phyloP scores from a whole-genome alignment of 2,329 filamentous ascomycete species.

The Zasmidium cellare region DNA sequence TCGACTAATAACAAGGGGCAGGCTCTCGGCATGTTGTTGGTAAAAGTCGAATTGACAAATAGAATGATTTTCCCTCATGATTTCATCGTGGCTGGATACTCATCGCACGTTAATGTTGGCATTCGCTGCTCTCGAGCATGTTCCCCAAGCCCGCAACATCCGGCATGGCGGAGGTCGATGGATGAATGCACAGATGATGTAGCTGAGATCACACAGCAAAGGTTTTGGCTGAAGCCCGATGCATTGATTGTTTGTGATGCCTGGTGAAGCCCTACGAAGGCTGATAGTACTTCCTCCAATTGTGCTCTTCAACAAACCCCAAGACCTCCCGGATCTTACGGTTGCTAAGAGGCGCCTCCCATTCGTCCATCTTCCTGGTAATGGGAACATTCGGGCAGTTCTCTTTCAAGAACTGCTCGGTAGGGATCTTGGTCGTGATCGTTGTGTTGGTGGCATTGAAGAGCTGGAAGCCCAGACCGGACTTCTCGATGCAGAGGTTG shows the following conservation, averaged over 20 bases:
- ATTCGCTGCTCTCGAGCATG: not conserved
- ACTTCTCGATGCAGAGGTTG: conserved; percentile 53
- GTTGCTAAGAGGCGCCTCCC: conserved; percentile 62
- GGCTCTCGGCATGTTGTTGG: not conserved
- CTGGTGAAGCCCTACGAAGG: not conserved
- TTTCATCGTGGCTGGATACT: not conserved
- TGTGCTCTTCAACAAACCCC: conserved; percentile 60
- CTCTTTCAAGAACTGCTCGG: conserved; percentile 53
- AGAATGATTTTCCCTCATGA: not conserved
- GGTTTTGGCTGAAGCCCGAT: too few relatives aligned
- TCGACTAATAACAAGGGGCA: not conserved
- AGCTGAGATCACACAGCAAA: too few relatives aligned
- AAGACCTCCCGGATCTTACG: conserved; percentile 60
- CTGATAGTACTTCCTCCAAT: conserved; percentile 56
- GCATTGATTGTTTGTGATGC: too few relatives aligned
- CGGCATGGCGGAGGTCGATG: not conserved
- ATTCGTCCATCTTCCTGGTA: conserved; percentile 57
- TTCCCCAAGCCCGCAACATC: not conserved
- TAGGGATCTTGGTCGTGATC: conserved; percentile 57
- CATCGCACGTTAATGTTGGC: not conserved
- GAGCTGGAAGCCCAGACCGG: conserved; percentile 61
- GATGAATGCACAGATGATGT: not conserved
- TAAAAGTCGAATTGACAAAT: not conserved
- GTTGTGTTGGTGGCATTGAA: conserved; percentile 66
- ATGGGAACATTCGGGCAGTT: conserved; percentile 52